Conservation (phyloP, 2,329 filamentous ascomycete species). For the Fusarium liriodendri region DNA sequence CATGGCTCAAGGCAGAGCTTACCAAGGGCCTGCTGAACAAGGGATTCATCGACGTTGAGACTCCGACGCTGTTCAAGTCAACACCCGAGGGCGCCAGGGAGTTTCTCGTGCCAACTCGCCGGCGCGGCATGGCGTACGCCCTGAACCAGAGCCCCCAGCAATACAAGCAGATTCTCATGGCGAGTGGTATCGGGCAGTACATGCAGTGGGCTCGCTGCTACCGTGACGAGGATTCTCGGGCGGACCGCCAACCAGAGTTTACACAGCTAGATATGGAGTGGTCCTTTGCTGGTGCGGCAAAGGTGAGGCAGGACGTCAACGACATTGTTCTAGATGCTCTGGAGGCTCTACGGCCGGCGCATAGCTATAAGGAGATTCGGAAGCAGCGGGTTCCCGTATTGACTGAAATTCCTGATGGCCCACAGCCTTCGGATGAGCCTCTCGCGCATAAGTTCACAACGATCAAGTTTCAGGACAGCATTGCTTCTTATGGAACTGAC, state of each 20-base stretch:
- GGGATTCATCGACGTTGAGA: conserved; percentile 85
- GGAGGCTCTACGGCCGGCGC: conserved; percentile 41
- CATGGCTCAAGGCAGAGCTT: conserved; percentile 64
- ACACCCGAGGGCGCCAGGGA: conserved; percentile 96
- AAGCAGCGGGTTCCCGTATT: conserved; percentile 50
- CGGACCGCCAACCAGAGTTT: conserved; percentile 96
- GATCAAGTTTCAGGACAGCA: conserved; percentile 62
- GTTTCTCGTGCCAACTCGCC: conserved; percentile 90
- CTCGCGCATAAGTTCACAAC: conserved; percentile 49
- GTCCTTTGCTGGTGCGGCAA: conserved; percentile 75
- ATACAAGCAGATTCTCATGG: conserved; percentile 98
- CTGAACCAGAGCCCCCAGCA: conserved; percentile 97
- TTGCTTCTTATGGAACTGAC: conserved; percentile 85
- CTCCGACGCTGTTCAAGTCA: conserved; percentile 95
- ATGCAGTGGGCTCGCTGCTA: conserved; percentile 96
- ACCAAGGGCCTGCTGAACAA: conserved; percentile 66
- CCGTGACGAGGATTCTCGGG: conserved; percentile 91
- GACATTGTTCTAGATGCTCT: conserved; percentile 49
- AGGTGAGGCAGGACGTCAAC: conserved; percentile 50
- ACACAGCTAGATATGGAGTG: conserved; percentile 95
- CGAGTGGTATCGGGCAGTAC: conserved; percentile 83
- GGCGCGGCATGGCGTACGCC: conserved; percentile 83
- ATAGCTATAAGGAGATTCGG: conserved; percentile 73
- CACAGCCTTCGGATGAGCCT: conserved; percentile 25
- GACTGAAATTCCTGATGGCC: conserved; percentile 35